Percentiles rank a stretch among this genome's conserved stretches.
These are phyloP conservation scores for Ophiostoma sp. DNA, from an alignment of 2,329 filamentous ascomycete species.

Conservation along the genomic window DNA sequence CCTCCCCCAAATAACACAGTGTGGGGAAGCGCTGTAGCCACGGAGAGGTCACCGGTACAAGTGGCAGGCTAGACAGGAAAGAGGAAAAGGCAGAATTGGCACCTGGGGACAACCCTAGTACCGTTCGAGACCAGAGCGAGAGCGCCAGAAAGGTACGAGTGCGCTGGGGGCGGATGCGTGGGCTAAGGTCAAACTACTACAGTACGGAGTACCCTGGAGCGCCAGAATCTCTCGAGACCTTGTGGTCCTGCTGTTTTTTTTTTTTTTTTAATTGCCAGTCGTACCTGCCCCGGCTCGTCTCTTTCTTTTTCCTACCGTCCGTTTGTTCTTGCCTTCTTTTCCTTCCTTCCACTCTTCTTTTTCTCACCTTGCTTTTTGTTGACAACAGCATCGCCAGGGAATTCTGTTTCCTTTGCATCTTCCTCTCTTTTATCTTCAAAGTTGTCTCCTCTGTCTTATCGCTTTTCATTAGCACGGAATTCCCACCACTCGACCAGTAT, in stretches of 20 bases:
- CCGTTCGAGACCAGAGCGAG: not conserved
- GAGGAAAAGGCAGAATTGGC: not conserved
- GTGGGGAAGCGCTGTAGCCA: constrained; percentile 2
- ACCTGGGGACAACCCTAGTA: not conserved
- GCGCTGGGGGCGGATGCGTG: not conserved
- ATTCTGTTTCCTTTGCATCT: not conserved
- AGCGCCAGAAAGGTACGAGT: constrained; percentile 8
- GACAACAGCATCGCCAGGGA: not conserved
- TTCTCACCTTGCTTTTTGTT: not conserved
- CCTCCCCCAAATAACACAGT: constrained; percentile 25
- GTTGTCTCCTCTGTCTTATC: not conserved
- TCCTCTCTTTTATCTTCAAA: not conserved
- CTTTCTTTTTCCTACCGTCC: not conserved
- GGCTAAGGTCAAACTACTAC: not conserved
- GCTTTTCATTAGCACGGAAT: not conserved
- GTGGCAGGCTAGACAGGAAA: not conserved
- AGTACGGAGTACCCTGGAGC: not conserved
- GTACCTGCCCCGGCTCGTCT: not conserved
- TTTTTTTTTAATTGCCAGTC: not conserved
- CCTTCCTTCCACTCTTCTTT: not conserved
- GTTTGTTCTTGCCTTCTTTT: not conserved
- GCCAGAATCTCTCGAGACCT: constrained; percentile 17
- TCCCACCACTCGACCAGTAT: not conserved
- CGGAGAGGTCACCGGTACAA: constrained; percentile 23
- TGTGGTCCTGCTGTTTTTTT: not conserved